Evolutionary conservation across 768 basidiomycete species (phyloP).

Genomic region (Podaxis sp.): DNA sequence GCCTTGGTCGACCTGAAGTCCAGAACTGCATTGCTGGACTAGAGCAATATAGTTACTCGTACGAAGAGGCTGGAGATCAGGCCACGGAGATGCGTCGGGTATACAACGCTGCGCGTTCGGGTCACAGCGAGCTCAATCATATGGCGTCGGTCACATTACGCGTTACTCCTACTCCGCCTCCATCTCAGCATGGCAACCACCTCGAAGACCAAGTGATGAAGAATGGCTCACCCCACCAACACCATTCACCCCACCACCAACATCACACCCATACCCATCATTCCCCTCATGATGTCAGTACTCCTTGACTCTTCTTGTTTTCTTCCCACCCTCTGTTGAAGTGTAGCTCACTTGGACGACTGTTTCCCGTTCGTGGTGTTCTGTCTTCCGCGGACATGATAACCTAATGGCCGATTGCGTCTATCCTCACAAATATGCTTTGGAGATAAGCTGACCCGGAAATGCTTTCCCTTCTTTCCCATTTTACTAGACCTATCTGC

Average conservation of each 20-base stretch:
- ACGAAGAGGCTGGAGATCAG: conserved; percentile 81
- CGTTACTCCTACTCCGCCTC: conserved; percentile 25
- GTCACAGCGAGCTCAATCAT: conserved; percentile 45
- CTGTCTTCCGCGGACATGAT: not conserved
- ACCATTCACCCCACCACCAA: conserved; percentile 21
- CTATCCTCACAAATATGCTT: not conserved
- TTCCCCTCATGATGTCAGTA: conserved; percentile 10
- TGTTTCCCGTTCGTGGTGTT: not conserved
- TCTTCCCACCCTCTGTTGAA: not conserved
- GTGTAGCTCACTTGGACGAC: not conserved
- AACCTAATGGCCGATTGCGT: not conserved
- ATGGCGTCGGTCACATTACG: conserved; percentile 42
- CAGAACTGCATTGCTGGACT: conserved; percentile 81
- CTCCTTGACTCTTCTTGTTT: not conserved
- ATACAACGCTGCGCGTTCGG: conserved; percentile 39
- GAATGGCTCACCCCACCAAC: conserved; percentile 7
- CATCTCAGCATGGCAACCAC: conserved; percentile 13
- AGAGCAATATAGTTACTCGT: conserved; percentile 85
- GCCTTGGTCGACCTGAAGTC: conserved; percentile 81
- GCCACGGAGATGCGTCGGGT: conserved; percentile 65
- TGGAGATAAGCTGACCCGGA: not conserved
- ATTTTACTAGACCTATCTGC: conserved; percentile 1
- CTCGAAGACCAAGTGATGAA: conserved; percentile 14
- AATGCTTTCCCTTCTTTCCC: not conserved
- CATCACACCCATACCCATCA: conserved; percentile 4